Conservation (phyloP, 306 rosid species). For the Quercus aquifolioides region DNA sequence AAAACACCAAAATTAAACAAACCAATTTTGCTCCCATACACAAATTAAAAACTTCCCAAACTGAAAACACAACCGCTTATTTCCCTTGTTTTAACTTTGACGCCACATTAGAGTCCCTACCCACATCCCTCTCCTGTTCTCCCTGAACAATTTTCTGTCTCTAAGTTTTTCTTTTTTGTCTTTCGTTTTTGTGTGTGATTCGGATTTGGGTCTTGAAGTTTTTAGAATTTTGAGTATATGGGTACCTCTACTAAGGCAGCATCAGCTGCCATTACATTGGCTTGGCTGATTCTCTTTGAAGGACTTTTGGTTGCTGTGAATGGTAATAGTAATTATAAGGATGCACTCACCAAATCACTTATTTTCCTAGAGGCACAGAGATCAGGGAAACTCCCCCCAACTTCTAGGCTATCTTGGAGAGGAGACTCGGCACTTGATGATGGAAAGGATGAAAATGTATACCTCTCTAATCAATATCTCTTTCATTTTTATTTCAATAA, state of each 20-base stretch:
- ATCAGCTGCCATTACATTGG: conserved; percentile 37
- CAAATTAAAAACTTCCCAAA: background rate
- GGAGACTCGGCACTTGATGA: conserved; percentile 86
- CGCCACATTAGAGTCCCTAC: no score
- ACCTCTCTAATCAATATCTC: background rate
- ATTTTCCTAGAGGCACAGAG: conserved; percentile 91
- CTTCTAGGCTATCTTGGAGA: conserved; percentile 71
- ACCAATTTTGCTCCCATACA: background rate
- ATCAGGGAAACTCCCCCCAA: conserved; percentile 89
- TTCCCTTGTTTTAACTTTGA: background rate
- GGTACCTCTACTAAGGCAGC: conserved; percentile 17
- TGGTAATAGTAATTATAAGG: conserved; percentile 56
- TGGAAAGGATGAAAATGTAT: conserved; percentile 58
- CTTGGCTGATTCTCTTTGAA: conserved; percentile 54
- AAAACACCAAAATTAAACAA: background rate
- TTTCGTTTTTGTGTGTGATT: background rate
- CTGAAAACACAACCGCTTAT: background rate
- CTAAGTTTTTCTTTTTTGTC: background rate
- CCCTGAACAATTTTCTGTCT: background rate
- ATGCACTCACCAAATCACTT: conserved; percentile 78
- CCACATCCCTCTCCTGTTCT: no score
- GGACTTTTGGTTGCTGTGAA: conserved; percentile 31
- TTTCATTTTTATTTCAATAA: background rate
- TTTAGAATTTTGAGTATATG: conserved; percentile 16
- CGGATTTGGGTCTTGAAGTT: background rate